Evolutionary conservation across 352 stramenopile species (phyloP).

Genomic region (Globisporangium emineosum): DNA sequence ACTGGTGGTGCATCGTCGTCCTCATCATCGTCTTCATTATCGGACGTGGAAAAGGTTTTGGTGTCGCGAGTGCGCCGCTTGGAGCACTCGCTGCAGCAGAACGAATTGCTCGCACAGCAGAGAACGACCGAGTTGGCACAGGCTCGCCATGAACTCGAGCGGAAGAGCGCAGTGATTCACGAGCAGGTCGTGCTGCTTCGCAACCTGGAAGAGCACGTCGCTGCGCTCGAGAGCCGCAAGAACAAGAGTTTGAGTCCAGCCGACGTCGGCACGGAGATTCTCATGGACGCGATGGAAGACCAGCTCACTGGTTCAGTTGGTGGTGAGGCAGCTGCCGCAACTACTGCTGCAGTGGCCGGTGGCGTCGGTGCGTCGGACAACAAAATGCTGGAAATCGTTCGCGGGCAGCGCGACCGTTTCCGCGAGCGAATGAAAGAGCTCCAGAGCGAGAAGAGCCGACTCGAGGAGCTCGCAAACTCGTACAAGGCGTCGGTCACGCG

Average conservation of each 20-base stretch:
- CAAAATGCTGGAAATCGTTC: constrained; percentile 86
- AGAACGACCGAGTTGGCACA: constrained; percentile 33
- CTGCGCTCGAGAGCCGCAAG: constrained; percentile 45
- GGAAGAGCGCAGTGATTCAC: constrained; percentile 36
- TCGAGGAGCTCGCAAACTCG: constrained; percentile 61
- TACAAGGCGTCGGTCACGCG: constrained; percentile 63
- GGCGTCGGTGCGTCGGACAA: constrained; percentile 29
- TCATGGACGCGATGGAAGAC: constrained; percentile 70
- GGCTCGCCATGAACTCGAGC: constrained; percentile 25
- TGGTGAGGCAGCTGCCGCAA: neutral
- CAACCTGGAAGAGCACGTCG: constrained; percentile 67
- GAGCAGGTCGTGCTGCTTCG: constrained; percentile 52
- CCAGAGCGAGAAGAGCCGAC: constrained; percentile 63
- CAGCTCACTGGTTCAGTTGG: constrained; percentile 28
- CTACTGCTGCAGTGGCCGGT: constrained; percentile 4
- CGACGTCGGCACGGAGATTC: constrained; percentile 61
- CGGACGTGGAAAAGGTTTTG: constrained; percentile 59
- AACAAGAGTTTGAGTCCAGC: constrained; percentile 24
- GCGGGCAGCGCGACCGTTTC: constrained; percentile 76
- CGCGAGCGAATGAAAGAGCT: constrained; percentile 82
- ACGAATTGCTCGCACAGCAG: constrained; percentile 42
- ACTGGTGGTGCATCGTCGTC: constrained; percentile 10
- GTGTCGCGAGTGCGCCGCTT: constrained; percentile 64
- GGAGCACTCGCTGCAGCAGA: constrained; percentile 68
- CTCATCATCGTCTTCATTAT: neutral